Evolutionary conservation across 129 eudicot species (phyloP).

Genomic region (Daucus carota): DNA sequence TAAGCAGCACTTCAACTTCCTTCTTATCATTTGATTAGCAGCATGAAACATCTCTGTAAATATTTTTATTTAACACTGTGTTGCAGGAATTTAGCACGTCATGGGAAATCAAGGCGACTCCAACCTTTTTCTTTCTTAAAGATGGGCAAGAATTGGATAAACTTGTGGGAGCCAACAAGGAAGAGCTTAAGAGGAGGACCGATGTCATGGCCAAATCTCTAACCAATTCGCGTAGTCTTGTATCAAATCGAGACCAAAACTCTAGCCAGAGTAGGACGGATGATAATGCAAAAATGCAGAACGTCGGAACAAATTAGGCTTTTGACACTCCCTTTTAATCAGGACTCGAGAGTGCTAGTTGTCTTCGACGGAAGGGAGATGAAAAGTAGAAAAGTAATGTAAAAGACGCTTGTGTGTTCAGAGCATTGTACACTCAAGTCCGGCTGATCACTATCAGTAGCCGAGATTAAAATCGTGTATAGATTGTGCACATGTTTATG

Average conservation of each 20-base stretch:
- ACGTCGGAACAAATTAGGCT: background rate
- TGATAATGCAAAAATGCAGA: background rate
- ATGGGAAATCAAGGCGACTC: slow-evolving; percentile 53
- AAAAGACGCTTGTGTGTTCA: too few relatives aligned
- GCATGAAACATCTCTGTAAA: background rate
- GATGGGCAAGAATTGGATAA: slow-evolving; percentile 33
- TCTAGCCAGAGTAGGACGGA: background rate
- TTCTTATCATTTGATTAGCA: background rate
- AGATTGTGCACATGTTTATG: too few relatives aligned
- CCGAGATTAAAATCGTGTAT: too few relatives aligned
- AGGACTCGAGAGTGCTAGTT: background rate
- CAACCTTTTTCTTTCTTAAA: slow-evolving; percentile 39
- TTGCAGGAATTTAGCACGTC: slow-evolving; percentile 37
- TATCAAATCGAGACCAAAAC: background rate
- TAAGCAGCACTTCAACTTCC: slow-evolving; percentile 16
- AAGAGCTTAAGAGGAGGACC: slow-evolving; percentile 33
- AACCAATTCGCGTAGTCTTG: background rate
- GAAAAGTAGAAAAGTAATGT: background rate
- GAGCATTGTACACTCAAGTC: too few relatives aligned
- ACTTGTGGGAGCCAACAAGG: slow-evolving; percentile 36
- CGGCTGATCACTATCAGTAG: too few relatives aligned
- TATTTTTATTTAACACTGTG: background rate
- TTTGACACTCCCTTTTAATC: background rate
- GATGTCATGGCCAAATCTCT: slow-evolving; percentile 17
- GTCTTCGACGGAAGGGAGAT: background rate